Conservation (phyloP, 768 basidiomycete species). For the Obba rivulosa region DNA sequence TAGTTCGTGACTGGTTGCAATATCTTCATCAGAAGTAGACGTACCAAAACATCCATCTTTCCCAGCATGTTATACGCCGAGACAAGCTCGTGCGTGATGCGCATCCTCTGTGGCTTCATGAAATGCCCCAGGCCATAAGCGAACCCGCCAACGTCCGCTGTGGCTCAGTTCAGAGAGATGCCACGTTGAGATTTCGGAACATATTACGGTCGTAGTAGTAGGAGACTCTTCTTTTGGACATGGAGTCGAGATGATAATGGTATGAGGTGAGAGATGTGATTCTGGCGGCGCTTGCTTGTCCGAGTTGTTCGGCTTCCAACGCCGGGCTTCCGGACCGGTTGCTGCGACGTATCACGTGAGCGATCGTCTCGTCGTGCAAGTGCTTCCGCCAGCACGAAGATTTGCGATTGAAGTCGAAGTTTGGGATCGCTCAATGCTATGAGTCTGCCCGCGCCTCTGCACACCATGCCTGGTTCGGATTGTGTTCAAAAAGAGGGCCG, state of each 20-base stretch:
- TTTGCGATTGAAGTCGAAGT: too few relatives aligned
- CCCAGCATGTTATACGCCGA: slow-evolving; percentile 87
- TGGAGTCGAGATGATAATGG: slow-evolving; percentile 16
- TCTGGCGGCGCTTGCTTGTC: slow-evolving; percentile 20
- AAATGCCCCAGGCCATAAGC: slow-evolving; percentile 86
- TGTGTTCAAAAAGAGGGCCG: too few relatives aligned
- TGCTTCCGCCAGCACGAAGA: too few relatives aligned
- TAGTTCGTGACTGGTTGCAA: too few relatives aligned
- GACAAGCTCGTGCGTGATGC: slow-evolving; percentile 89
- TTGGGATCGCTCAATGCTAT: too few relatives aligned
- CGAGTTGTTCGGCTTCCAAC: background rate
- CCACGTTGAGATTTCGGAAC: slow-evolving; percentile 14
- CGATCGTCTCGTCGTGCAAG: slow-evolving; percentile 16
- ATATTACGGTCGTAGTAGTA: slow-evolving; percentile 74
- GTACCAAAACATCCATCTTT: slow-evolving; percentile 87
- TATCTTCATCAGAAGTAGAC: too few relatives aligned
- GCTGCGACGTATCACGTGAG: slow-evolving; percentile 30
- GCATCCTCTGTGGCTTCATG: slow-evolving; percentile 96
- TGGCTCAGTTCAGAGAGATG: background rate
- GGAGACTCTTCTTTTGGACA: slow-evolving; percentile 71
- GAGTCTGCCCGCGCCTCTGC: slow-evolving; percentile 27
- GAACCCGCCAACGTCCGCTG: slow-evolving; percentile 69
- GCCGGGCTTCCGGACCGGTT: slow-evolving; percentile 14
- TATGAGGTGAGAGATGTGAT: slow-evolving; percentile 5
- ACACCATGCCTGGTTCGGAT: too few relatives aligned